Conservation (phyloP, 371 early-diverging fungal genomes). For the Mucor mucedo region DNA sequence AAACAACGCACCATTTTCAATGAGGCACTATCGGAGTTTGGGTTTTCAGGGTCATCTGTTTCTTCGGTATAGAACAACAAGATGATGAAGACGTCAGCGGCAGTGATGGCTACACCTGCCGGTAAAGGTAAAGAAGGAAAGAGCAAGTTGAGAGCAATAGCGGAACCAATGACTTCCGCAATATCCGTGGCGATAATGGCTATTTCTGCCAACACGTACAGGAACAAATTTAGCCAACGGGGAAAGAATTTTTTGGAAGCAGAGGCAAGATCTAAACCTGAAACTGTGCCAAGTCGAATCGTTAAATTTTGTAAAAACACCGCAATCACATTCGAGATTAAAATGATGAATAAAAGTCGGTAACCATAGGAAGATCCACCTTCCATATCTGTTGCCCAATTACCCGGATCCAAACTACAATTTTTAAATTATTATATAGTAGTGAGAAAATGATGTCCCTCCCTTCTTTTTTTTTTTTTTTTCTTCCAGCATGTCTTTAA, state of each 20-base stretch:
- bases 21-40: constrained; percentile 33
- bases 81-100: constrained; percentile 76
- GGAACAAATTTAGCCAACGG: constrained; percentile 57
- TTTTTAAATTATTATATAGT: no score
- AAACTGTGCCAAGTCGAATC: constrained; percentile 79
- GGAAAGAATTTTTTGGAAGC: constrained; percentile 67
- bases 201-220: constrained; percentile 75
- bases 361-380: constrained; percentile 82
- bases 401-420: constrained; percentile 71
- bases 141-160: constrained; percentile 82
- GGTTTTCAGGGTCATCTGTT: constrained; percentile 32
- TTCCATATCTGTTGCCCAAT: constrained; percentile 77
- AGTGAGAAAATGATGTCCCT: no score
- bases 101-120: constrained; percentile 82
- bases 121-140: constrained; percentile 70
- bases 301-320: constrained; percentile 78
- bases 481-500: no score
- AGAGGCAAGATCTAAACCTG: constrained; percentile 77
- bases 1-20: constrained; percentile 61
- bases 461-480: no score
- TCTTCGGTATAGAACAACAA: constrained; percentile 68
- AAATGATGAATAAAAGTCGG: constrained; percentile 71
- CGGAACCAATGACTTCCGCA: constrained; percentile 87
- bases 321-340: constrained; percentile 80
- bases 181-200: constrained; percentile 81